Conservation (phyloP, 1,139 yeast species). For the Saccharomyces hybrid region DNA sequence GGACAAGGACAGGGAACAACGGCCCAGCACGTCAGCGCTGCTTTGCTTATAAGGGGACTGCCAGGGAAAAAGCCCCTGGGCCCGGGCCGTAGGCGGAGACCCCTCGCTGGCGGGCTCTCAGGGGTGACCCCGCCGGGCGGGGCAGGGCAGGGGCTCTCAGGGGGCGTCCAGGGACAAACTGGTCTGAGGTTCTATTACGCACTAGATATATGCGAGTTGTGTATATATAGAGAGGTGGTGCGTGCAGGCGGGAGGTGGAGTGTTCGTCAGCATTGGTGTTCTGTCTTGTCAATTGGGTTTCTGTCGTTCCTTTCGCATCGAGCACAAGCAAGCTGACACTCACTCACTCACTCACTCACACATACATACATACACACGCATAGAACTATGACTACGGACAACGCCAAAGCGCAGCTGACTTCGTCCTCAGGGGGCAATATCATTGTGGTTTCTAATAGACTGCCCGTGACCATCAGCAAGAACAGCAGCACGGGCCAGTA, state of each 20-base stretch:
- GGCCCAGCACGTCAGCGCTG: neutral
- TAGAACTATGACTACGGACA: neutral
- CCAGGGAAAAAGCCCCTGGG: neutral
- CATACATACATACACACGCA: neutral
- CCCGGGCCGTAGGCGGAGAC: neutral
- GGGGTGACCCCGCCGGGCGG: neutral
- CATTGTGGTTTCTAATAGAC: conserved; percentile 85
- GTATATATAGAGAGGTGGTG: neutral
- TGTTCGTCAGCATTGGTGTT: neutral
- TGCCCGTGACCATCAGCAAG: conserved; percentile 85
- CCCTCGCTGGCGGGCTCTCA: neutral
- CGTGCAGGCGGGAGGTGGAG: neutral
- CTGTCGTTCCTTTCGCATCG: neutral
- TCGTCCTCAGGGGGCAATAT: conserved; percentile 48
- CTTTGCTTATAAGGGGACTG: neutral
- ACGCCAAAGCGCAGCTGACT: neutral
- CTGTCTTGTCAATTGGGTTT: neutral
- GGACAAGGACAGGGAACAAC: neutral
- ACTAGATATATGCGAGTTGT: neutral
- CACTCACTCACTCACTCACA: neutral
- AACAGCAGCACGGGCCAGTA: conserved; percentile 52
- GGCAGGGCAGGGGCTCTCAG: conserved; percentile 1
- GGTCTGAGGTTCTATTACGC: neutral
- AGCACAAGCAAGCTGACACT: neutral
- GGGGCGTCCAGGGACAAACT: neutral